phyloP scores from a whole-genome alignment of 305 asterid genomes.

The Fraxinus angustifolia region DNA sequence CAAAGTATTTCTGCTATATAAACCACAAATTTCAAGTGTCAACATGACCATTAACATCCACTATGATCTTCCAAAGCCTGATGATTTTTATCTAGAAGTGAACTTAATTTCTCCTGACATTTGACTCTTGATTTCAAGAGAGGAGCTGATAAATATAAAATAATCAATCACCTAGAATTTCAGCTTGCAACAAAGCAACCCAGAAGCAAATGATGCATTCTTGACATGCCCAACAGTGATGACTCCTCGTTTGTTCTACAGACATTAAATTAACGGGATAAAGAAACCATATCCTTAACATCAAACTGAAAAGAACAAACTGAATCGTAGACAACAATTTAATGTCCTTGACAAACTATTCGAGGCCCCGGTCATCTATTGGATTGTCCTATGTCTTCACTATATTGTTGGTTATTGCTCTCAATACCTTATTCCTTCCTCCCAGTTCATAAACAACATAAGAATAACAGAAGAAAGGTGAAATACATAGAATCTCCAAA shows the following conservation, averaged over 20 bases:
- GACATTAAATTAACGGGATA: background rate
- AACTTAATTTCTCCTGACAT: background rate
- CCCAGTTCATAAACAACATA: background rate
- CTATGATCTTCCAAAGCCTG: background rate
- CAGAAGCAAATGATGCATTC: background rate
- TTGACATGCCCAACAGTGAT: background rate
- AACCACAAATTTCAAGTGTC: background rate
- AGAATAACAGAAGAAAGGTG: background rate
- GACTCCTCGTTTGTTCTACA: background rate
- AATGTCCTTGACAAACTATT: slow-evolving; percentile 14
- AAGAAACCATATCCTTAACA: background rate
- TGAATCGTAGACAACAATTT: background rate
- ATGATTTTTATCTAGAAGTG: background rate
- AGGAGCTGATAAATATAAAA: slow-evolving; percentile 5
- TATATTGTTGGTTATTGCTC: background rate
- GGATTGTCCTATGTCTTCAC: slow-evolving; percentile 11
- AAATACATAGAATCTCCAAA: background rate
- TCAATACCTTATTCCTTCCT: background rate
- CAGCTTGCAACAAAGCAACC: background rate
- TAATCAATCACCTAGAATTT: background rate
- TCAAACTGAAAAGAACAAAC: background rate
- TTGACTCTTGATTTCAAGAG: background rate
- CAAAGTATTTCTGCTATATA: background rate
- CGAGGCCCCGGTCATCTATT: slow-evolving; percentile 4
- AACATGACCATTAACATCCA: background rate